phyloP scores from a whole-genome alignment of 352 stramenopile genomes.

The Halophytophthora polymorphica region DNA sequence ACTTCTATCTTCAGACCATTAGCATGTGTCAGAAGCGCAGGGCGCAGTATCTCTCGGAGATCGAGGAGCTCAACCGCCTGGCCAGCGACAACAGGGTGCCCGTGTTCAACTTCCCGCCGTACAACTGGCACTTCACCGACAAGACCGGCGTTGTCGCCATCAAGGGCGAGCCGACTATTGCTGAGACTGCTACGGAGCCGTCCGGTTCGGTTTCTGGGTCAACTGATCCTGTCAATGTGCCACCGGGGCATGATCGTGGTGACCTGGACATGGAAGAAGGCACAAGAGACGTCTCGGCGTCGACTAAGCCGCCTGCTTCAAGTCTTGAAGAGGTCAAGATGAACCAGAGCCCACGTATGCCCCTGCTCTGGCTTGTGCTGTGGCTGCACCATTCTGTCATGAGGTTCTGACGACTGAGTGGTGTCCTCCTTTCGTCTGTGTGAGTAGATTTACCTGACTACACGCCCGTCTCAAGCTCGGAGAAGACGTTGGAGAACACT shows the following conservation, averaged over 20 bases:
- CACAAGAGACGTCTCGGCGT: neutral
- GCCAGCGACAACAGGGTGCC: constrained; percentile 24
- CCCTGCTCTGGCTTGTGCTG: neutral
- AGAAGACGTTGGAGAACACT: neutral
- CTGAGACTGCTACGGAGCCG: constrained; percentile 1
- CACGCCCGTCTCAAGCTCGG: constrained; percentile 1
- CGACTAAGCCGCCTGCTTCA: constrained; percentile 2
- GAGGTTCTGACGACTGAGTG: neutral
- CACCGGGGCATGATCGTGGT: neutral
- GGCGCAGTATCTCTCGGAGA: constrained; percentile 16
- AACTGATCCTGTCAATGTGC: neutral
- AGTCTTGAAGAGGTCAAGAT: constrained; percentile 3
- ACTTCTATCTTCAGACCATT: constrained; percentile 38
- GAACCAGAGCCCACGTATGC: constrained; percentile 12
- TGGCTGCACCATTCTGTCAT: neutral
- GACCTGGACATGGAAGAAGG: neutral
- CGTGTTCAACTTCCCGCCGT: constrained; percentile 38
- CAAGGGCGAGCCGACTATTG: constrained; percentile 23
- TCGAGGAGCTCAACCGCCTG: constrained; percentile 30
- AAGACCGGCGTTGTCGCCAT: constrained; percentile 9
- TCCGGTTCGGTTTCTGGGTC: neutral
- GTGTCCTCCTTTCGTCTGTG: neutral
- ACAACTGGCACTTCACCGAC: constrained; percentile 34
- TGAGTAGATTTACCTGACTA: constrained; percentile 8
- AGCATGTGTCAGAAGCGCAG: constrained; percentile 24